Evolutionary conservation across 176 grass and related monocot species (phyloP).

Genomic region (Saccharum officinarum): DNA sequence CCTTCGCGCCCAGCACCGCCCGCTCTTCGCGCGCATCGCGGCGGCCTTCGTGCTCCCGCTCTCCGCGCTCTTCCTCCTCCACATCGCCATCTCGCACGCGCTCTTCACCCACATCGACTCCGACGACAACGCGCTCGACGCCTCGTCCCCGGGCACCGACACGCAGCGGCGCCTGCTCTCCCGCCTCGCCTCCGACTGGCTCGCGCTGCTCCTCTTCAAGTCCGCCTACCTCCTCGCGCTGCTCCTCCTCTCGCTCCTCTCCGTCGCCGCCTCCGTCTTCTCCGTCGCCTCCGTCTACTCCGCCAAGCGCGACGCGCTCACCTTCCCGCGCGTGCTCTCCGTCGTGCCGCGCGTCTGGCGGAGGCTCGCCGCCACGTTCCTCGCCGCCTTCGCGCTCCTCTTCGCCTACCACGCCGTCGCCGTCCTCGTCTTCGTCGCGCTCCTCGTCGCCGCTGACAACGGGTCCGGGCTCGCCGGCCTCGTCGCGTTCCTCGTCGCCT

Average conservation of each 20-base stretch:
- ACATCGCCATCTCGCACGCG: slow-evolving; percentile 80
- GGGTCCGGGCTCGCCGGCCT: slow-evolving; percentile 37
- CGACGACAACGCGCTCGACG: slow-evolving; percentile 67
- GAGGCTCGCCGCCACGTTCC: slow-evolving; percentile 74
- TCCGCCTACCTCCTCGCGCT: slow-evolving; percentile 76
- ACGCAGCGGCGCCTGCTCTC: slow-evolving; percentile 50
- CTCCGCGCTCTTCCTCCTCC: slow-evolving; percentile 71
- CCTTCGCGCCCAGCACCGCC: slow-evolving; percentile 48
- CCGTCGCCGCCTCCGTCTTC: slow-evolving; percentile 84
- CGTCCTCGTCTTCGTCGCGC: slow-evolving; percentile 28
- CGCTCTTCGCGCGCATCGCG: slow-evolving; percentile 72
- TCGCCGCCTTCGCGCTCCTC: slow-evolving; percentile 82
- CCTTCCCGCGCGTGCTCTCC: slow-evolving; percentile 78
- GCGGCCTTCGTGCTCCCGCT: slow-evolving; percentile 74
- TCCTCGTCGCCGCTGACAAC: slow-evolving; percentile 44
- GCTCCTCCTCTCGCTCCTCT: slow-evolving; percentile 81
- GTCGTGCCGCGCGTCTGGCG: slow-evolving; percentile 95
- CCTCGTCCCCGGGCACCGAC: slow-evolving; percentile 48
- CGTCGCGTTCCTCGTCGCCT: slow-evolving; percentile 30
- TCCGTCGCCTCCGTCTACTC: slow-evolving; percentile 92
- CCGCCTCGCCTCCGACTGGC: slow-evolving; percentile 64
- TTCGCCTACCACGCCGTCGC: slow-evolving; percentile 59
- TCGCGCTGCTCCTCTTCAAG: slow-evolving; percentile 73
- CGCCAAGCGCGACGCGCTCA: slow-evolving; percentile 66
- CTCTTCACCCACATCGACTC: slow-evolving; percentile 76